Evolutionary conservation across 2,329 filamentous ascomycete genomes (phyloP).

Genomic region (Exophiala spinifera): DNA sequence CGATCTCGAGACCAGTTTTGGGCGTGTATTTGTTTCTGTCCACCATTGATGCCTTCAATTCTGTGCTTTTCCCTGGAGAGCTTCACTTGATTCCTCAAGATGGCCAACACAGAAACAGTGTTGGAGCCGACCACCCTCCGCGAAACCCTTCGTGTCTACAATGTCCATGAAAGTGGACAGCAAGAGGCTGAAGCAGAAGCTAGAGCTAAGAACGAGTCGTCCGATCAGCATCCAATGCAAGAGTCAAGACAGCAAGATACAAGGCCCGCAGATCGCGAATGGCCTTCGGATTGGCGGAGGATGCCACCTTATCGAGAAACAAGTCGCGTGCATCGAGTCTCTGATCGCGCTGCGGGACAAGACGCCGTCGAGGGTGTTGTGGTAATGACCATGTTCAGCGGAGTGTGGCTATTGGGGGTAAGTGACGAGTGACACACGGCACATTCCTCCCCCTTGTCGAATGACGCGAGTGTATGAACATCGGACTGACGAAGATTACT

Average conservation of each 20-base stretch:
- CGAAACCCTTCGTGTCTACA: conserved; percentile 13
- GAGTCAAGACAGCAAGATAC: conserved; percentile 12
- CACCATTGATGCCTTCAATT: too few relatives aligned
- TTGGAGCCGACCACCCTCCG: conserved; percentile 10
- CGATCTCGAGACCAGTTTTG: too few relatives aligned
- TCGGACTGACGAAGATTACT: conserved; percentile 4
- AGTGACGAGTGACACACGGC: conserved; percentile 25
- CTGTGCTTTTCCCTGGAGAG: too few relatives aligned
- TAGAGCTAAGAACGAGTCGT: background rate
- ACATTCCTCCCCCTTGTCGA: background rate
- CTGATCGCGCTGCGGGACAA: conserved; percentile 43
- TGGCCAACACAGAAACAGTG: conserved; percentile 8
- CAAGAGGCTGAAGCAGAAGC: conserved; percentile 2
- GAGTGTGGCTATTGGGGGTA: conserved; percentile 45
- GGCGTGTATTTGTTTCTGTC: too few relatives aligned
- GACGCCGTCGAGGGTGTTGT: conserved; percentile 48
- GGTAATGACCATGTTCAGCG: conserved; percentile 51
- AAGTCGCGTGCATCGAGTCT: conserved; percentile 43
- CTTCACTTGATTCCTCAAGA: conserved; percentile 4
- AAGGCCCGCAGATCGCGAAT: conserved; percentile 36
- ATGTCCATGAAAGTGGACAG: conserved; percentile 14
- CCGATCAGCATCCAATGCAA: background rate
- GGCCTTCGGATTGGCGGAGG: conserved; percentile 48
- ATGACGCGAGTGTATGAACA: background rate
- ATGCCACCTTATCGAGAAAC: conserved; percentile 49